Percentiles rank a stretch among this genome's conserved stretches.
Evolutionary conservation across 176 grass and related monocot genomes (phyloP).

Genomic region (Stipa capillata): DNA sequence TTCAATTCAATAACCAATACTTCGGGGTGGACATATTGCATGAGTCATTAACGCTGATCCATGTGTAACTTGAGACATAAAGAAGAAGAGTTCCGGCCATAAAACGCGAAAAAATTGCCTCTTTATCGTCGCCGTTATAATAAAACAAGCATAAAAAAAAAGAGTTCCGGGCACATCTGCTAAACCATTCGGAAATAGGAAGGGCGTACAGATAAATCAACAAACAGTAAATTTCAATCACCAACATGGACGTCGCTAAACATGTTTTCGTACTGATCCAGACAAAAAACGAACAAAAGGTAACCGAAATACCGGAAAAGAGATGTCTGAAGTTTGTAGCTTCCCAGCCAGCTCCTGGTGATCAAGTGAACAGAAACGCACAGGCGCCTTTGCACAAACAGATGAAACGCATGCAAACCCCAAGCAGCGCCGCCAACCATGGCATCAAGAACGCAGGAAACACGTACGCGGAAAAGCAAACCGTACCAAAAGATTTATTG

Average conservation of each 20-base stretch:
- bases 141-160: not conserved
- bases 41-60: not conserved
- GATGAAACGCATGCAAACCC: not conserved
- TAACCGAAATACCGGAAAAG: not conserved
- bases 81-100: too few species aligned
- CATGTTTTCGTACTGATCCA: not conserved
- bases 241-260: not conserved
- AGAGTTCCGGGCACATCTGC: too few species aligned
- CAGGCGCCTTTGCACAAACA: constrained; percentile 14
- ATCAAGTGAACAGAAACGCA: not conserved
- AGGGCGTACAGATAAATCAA: not conserved
- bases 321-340: too few species aligned
- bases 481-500: not conserved
- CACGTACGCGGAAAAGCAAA: not conserved
- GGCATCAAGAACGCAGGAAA: not conserved
- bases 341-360: too few species aligned
- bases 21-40: not conserved
- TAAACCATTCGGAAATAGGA: too few species aligned
- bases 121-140: too few species aligned
- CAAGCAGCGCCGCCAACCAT: too few species aligned
- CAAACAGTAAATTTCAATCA: not conserved
- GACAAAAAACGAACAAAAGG: not conserved
- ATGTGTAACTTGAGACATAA: not conserved
- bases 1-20: not conserved
- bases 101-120: too few species aligned